Evolutionary conservation across 1,284 basidiomycete species (phyloP).

Genomic region (Melampsora larici-populina): DNA sequence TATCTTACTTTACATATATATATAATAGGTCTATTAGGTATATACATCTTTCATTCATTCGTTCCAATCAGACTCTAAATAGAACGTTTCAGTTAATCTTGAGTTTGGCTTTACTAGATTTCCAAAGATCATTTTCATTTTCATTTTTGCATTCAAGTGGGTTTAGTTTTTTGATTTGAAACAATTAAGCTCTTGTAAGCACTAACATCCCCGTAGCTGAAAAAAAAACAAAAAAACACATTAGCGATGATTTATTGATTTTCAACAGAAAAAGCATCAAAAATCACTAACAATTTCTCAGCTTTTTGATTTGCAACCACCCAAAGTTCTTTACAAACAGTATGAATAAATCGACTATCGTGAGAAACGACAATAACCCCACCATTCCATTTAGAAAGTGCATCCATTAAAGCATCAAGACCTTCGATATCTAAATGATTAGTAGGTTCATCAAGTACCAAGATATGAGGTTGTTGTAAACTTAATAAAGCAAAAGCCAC

Average conservation of each 20-base stretch:
- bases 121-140: background rate
- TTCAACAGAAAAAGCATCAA: background rate
- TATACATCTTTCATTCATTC: no score
- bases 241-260: background rate
- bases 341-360: conserved; percentile 60
- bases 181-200: conserved; percentile 43
- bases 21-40: no score
- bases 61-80: no score
- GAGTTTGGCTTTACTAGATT: no score
- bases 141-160: conserved; percentile 18
- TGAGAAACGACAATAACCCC: conserved; percentile 87
- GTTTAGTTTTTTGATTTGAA: conserved; percentile 42
- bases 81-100: no score
- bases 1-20: no score
- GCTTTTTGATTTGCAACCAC: conserved; percentile 42
- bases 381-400: conserved; percentile 87
- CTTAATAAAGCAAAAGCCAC: conserved; percentile 93
- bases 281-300: conserved; percentile 41
- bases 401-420: conserved; percentile 89
- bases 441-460: conserved; percentile 87
- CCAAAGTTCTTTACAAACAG: conserved; percentile 53
- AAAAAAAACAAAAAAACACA: conserved; percentile 19
- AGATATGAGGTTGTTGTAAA: conserved; percentile 78
- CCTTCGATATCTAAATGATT: conserved; percentile 75
- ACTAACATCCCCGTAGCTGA: conserved; percentile 37